A percentile compares a stretch with the other conserved stretches of the same genome.
These are phyloP conservation scores for Uronychia binucleata DNA, from an alignment of 73 alveolate species.

Conservation along the genomic window DNA sequence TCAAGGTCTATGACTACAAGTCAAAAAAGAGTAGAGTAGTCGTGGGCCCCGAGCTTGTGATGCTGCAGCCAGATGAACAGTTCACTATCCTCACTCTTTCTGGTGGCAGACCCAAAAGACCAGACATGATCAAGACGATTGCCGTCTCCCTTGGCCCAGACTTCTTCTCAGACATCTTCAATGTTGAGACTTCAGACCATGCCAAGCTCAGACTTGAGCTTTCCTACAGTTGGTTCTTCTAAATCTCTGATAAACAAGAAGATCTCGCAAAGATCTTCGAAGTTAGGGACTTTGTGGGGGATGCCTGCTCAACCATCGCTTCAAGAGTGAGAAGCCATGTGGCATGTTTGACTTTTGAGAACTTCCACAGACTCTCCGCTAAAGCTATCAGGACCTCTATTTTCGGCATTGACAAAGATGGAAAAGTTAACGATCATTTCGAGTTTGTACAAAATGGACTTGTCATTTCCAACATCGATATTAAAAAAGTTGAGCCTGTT, in stretches of 20 bases:
- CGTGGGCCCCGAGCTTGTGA: constrained; percentile 82
- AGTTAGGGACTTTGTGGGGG: constrained; percentile 89
- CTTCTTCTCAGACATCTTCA: constrained; percentile 81
- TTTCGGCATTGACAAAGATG: constrained; percentile 79
- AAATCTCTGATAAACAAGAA: constrained; percentile 57
- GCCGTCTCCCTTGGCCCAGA: constrained; percentile 88
- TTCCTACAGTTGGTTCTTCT: constrained; percentile 83
- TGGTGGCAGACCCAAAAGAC: constrained; percentile 85
- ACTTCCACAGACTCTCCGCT: constrained; percentile 81
- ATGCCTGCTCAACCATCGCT: constrained; percentile 77
- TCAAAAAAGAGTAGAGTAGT: constrained; percentile 69
- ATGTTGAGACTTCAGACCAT: constrained; percentile 89
- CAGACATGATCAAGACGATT: constrained; percentile 78
- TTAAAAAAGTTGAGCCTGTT: constrained; percentile 85
- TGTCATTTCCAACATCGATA: constrained; percentile 78
- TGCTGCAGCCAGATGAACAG: constrained; percentile 81
- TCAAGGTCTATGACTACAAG: constrained; percentile 82
- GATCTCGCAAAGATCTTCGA: constrained; percentile 63
- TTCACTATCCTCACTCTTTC: constrained; percentile 74
- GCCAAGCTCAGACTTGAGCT: constrained; percentile 71
- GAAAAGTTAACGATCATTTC: constrained; percentile 63
- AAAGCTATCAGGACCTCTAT: constrained; percentile 74
- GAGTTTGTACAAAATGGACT: constrained; percentile 55
- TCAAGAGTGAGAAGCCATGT: constrained; percentile 88
- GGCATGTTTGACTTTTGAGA: constrained; percentile 68